A percentile compares a stretch with the other conserved stretches of the same genome.
Evolutionary conservation across 2,329 filamentous ascomycete species (phyloP).

Genomic region (Truncatella angustata): DNA sequence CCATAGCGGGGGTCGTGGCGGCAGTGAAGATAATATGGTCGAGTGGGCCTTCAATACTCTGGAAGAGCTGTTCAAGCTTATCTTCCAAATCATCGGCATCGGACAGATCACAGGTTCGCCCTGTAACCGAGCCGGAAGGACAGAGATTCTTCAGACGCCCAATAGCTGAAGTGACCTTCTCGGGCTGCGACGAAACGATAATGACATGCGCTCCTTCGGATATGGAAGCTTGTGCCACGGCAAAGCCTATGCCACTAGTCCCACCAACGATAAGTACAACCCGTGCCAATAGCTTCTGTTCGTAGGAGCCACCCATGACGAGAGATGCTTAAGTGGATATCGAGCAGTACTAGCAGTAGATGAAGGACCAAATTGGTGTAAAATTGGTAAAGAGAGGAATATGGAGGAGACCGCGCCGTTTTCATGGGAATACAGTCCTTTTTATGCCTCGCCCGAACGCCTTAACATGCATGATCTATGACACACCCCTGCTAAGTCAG

Average conservation of each 20-base stretch:
- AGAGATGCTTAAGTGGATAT: too few relatives aligned
- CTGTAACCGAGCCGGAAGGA: slow-evolving; percentile 14
- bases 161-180: slow-evolving; percentile 47
- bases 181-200: slow-evolving; percentile 56
- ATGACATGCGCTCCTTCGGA: slow-evolving; percentile 55
- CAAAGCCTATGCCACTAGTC: slow-evolving; percentile 61
- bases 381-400: too few relatives aligned
- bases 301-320: too few relatives aligned
- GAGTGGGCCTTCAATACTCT: slow-evolving; percentile 13
- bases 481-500: too few relatives aligned
- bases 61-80: slow-evolving; percentile 22
- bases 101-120: slow-evolving; percentile 22
- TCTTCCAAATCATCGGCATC: slow-evolving; percentile 17
- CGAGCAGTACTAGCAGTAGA: too few relatives aligned
- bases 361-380: too few relatives aligned
- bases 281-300: too few relatives aligned
- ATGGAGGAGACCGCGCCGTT: too few relatives aligned
- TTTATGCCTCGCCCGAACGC: too few relatives aligned
- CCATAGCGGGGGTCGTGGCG: slow-evolving; percentile 23
- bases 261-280: slow-evolving; percentile 66
- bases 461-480: too few relatives aligned
- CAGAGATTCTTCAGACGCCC: slow-evolving; percentile 19
- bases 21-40: slow-evolving; percentile 30
- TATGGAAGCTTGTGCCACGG: slow-evolving; percentile 56
- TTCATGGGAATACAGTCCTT: too few relatives aligned